These are phyloP conservation scores for Ganoderma meredithae DNA, from an alignment of 1,284 basidiomycete species.

Conservation along the genomic window DNA sequence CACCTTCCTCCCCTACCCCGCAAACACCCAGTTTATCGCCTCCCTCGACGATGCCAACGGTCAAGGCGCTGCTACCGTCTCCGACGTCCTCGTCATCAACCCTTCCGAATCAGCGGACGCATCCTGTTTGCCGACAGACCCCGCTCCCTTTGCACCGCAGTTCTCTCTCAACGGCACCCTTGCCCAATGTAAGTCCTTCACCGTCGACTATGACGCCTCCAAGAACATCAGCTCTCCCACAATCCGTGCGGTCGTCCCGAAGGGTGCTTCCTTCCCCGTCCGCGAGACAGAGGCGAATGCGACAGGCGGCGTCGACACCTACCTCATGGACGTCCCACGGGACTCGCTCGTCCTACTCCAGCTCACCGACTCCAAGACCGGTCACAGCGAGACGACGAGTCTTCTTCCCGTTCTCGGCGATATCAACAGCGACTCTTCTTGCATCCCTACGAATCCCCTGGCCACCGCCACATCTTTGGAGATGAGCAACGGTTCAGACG, in stretches of 20 bases:
- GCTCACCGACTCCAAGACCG: constrained; percentile 39
- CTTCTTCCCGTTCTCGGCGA: constrained; percentile 43
- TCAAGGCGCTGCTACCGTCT: constrained; percentile 49
- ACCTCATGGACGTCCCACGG: constrained; percentile 49
- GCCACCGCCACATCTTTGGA: constrained; percentile 19
- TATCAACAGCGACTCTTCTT: constrained; percentile 37
- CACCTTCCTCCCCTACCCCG: constrained; percentile 59
- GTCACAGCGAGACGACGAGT: constrained; percentile 38
- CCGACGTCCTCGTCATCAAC: constrained; percentile 56
- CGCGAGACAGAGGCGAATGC: constrained; percentile 42
- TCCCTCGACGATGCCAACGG: constrained; percentile 58
- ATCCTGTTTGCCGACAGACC: constrained; percentile 49
- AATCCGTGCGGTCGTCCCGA: constrained; percentile 55
- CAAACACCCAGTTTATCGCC: constrained; percentile 59
- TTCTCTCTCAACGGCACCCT: constrained; percentile 42
- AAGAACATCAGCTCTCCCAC: constrained; percentile 46
- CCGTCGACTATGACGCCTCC: constrained; percentile 50
- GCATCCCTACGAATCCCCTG: constrained; percentile 35
- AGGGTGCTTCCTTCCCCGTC: constrained; percentile 48
- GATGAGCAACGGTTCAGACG: constrained; percentile 11
- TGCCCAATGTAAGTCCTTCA: constrained; percentile 60
- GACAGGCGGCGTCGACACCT: constrained; percentile 48
- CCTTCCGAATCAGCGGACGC: constrained; percentile 49
- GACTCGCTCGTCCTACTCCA: constrained; percentile 52
- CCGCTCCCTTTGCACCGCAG: constrained; percentile 18